Base-by-base conservation (phyloP, 2,329 filamentous ascomycete species). In the Ascochyta koolunga region DNA sequence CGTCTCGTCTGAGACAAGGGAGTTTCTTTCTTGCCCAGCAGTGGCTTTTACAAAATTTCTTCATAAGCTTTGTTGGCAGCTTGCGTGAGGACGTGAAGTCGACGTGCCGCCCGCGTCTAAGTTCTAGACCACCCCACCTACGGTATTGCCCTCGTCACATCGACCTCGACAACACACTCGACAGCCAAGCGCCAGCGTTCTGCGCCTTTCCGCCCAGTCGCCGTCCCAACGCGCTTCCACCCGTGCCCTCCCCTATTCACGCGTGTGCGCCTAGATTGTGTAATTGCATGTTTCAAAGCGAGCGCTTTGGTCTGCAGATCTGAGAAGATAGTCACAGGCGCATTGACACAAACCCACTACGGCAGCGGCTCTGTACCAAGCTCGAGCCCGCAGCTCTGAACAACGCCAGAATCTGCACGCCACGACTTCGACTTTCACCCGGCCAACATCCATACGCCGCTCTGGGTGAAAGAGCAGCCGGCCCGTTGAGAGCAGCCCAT, bases 331-430 rank as follows among this genome's bases (percentile, higher is more conserved):
- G 59, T 58, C 56, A 53, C 56, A 62, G 65, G 62, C 69, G 70
- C 69, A 68, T 70, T 65, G 64, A 70, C 68, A 66, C 61, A 58
- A 54, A 49, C 36, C 45, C 40, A 49, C 51, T 40, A 40, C 51
- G 51, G 45, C 51, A 49, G 37, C 51, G 40, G 46, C 40, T 49
- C 61, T 62, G 61, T 59, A 60, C 63, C 62, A 58, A 53, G 49
- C 59, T 53, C 50, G 56, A 56, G 49, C 58, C 57, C 55, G 45
- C 46, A 19, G 31, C 31, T 29, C 25, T 46, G 39, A 37, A 50
- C 40, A 19, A 18, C 41, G 40, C 51, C 51, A 54, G 45, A 50
- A n/a, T 50, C 16, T 49, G 51, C 51, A 31, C 45, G 40, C 40
- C 51, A 54, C 51, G 31, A 37, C 29, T 41, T 19, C 40, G 36